Conservation (phyloP, 441 rosid species). For the Euphorbia corollata region DNA sequence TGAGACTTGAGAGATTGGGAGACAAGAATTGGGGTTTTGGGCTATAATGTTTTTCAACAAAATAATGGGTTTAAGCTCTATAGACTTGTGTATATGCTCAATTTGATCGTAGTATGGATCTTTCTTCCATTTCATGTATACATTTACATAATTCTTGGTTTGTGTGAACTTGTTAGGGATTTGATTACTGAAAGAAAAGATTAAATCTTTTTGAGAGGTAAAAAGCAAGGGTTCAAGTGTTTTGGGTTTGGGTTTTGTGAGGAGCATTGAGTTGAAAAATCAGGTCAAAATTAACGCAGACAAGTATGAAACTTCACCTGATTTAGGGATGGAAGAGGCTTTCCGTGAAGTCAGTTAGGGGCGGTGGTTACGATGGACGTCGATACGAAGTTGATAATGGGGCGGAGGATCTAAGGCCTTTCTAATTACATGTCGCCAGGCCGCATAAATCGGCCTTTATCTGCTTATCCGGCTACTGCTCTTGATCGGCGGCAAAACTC, state of each 20-base stretch:
- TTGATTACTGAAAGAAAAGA: conserved; percentile 11
- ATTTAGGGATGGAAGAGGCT: no score
- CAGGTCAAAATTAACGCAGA: no score
- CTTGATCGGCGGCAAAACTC: no score
- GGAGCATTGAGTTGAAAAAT: conserved; percentile 24
- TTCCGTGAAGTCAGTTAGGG: no score
- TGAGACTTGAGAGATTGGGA: conserved; percentile 60
- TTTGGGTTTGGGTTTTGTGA: conserved; percentile 23
- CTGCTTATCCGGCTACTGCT: no score
- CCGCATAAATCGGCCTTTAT: no score
- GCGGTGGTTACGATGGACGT: no score
- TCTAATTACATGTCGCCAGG: no score
- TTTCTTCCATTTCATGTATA: conserved; percentile 84
- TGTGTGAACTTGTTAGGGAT: conserved; percentile 24
- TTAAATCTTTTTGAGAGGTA: conserved; percentile 18
- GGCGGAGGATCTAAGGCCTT: no score
- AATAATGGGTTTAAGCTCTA: conserved; percentile 53
- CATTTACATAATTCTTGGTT: conserved; percentile 51
- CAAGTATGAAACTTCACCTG: no score
- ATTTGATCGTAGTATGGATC: conserved; percentile 57
- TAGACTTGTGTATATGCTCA: conserved; percentile 54
- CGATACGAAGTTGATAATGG: no score
- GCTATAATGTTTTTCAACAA: conserved; percentile 53
- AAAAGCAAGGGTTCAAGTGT: conserved; percentile 24
- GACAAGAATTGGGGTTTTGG: conserved; percentile 41